Evolutionary conservation across 371 early-diverging fungal species (phyloP).

Genomic region (Mucor ambiguus): DNA sequence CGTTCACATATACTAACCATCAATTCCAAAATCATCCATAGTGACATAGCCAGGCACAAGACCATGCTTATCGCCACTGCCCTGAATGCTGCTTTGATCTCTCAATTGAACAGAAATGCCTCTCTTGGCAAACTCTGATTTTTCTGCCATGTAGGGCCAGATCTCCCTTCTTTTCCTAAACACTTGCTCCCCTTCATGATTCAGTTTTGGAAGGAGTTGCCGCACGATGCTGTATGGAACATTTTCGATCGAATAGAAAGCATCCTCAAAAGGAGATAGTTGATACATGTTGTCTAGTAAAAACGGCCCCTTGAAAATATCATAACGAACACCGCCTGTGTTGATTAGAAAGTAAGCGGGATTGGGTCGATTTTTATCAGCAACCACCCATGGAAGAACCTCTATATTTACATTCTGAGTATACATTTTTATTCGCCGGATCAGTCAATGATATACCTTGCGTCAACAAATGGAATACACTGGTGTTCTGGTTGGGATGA

Average conservation of each 20-base stretch:
- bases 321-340: constrained; percentile 54
- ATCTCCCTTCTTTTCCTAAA: constrained; percentile 17
- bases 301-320: constrained; percentile 56
- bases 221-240: constrained; percentile 26
- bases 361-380: constrained; percentile 37
- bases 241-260: constrained; percentile 39
- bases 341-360: constrained; percentile 50
- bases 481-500: constrained; percentile 38
- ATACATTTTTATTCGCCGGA: not conserved
- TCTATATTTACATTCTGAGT: constrained; percentile 18
- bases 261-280: constrained; percentile 53
- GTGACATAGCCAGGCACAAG: constrained; percentile 66
- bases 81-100: not conserved
- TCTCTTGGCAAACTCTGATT: constrained; percentile 21
- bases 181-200: constrained; percentile 33
- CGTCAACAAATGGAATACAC: constrained; percentile 45
- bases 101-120: constrained; percentile 1
- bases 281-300: constrained; percentile 53
- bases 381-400: constrained; percentile 43
- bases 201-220: not conserved
- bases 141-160: not conserved
- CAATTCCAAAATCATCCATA: constrained; percentile 51
- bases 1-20: constrained; percentile 18
- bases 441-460: constrained; percentile 23
- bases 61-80: constrained; percentile 31